A percentile compares a stretch with the other conserved stretches of the same genome.
phyloP scores from a whole-genome alignment of 2,329 filamentous ascomycete genomes.

The Claviceps africana region DNA sequence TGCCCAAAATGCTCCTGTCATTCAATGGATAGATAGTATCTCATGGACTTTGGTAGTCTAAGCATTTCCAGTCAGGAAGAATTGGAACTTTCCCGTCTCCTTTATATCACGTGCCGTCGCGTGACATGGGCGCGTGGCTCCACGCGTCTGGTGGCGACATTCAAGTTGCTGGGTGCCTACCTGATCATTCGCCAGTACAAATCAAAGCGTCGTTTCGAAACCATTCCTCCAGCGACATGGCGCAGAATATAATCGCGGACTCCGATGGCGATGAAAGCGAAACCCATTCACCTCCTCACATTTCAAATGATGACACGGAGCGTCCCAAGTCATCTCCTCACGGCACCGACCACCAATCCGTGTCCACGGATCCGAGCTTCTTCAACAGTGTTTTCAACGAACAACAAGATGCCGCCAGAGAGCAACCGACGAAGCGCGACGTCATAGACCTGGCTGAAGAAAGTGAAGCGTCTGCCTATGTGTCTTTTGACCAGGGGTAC shows the following conservation, averaged over 20 bases:
- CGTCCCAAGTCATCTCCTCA: constrained; percentile 1
- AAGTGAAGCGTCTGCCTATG: neutral
- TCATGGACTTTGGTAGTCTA: neutral
- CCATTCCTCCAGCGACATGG: constrained; percentile 7
- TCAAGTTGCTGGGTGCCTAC: neutral
- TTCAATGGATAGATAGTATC: too few species aligned
- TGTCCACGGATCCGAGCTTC: constrained; percentile 33
- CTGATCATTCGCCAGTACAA: neutral
- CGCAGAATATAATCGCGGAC: constrained; percentile 21
- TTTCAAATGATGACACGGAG: neutral
- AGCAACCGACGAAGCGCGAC: constrained; percentile 2
- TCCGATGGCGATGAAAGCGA: constrained; percentile 22
- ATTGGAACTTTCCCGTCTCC: too few species aligned
- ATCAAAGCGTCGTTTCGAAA: neutral
- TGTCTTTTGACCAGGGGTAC: constrained; percentile 7
- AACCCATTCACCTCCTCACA: neutral
- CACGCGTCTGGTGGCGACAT: neutral
- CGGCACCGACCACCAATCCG: constrained; percentile 16
- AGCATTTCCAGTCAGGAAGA: neutral
- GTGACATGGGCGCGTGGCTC: neutral
- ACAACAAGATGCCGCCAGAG: constrained; percentile 22
- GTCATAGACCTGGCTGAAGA: neutral
- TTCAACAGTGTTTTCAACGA: constrained; percentile 34
- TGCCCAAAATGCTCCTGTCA: too few species aligned
- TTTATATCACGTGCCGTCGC: constrained; percentile 5